These are phyloP conservation scores for Nicotiana paniculata DNA, from an alignment of 257 asterid species.

Conservation along the genomic window DNA sequence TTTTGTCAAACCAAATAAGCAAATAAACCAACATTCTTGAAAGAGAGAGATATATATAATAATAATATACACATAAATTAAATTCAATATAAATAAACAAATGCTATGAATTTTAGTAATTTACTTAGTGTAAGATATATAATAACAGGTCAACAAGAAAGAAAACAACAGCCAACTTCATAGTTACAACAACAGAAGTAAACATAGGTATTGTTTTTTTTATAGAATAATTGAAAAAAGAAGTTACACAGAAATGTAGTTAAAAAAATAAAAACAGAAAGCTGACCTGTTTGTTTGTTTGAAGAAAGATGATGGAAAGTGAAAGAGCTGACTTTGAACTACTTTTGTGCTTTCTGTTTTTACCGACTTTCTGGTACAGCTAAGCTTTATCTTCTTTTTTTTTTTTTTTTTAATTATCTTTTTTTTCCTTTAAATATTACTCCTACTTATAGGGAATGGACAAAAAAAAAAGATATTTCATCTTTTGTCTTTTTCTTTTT, in stretches of 20 bases:
- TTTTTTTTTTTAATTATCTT: background rate
- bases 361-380: background rate
- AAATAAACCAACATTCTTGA: slow-evolving; percentile 21
- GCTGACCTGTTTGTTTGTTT: background rate
- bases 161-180: slow-evolving; percentile 1
- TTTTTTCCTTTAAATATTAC: too few species aligned
- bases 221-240: background rate
- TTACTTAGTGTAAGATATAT: background rate
- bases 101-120: background rate
- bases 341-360: background rate
- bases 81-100: background rate
- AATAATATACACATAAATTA: background rate
- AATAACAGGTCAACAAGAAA: slow-evolving; percentile 7
- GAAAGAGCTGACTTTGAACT: background rate
- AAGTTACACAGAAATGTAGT: background rate
- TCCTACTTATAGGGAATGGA: too few species aligned
- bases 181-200: slow-evolving; percentile 23
- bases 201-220: slow-evolving; percentile 22
- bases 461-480: too few species aligned
- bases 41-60: background rate
- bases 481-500: too few species aligned
- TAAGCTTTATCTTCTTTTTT: background rate
- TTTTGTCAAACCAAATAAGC: background rate
- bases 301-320: slow-evolving; percentile 16
- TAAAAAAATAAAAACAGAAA: background rate